These are phyloP conservation scores for Pseudogymnoascus sp. DNA, from an alignment of 2,329 filamentous ascomycete species.

Conservation along the genomic window DNA sequence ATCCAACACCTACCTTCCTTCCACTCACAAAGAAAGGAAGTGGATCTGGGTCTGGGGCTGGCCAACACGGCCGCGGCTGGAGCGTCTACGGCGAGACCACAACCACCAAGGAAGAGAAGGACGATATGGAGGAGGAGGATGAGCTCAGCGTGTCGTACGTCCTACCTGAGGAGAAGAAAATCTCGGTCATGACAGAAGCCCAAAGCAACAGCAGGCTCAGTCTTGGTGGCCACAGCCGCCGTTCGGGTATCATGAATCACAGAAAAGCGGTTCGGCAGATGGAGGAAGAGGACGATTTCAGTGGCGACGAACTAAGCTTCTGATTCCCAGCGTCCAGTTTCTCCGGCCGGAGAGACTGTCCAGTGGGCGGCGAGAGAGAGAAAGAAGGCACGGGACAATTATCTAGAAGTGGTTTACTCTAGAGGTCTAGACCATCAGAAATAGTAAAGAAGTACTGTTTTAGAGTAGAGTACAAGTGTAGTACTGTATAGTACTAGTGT, in stretches of 20 bases:
- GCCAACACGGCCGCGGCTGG: neutral
- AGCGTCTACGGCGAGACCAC: neutral
- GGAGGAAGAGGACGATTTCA: neutral
- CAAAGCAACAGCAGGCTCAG: conserved; percentile 1
- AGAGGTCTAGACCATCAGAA: neutral
- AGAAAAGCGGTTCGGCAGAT: neutral
- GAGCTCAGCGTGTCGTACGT: neutral
- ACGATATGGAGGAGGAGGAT: neutral
- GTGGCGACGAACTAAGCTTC: conserved; percentile 1
- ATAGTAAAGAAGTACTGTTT: neutral
- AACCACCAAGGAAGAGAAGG: neutral
- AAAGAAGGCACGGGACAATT: neutral
- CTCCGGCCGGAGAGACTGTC: too few species aligned
- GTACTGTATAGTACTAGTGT: neutral
- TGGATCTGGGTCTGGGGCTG: neutral
- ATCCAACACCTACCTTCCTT: neutral
- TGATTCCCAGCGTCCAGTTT: neutral
- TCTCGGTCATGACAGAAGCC: neutral
- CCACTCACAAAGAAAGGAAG: too few species aligned
- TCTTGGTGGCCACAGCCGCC: neutral
- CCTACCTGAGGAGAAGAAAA: neutral
- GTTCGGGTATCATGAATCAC: neutral
- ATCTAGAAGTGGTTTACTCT: neutral
- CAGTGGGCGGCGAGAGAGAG: neutral
- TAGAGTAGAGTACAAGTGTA: neutral